A percentile compares a stretch with the other conserved stretches of the same genome.
These are phyloP conservation scores for Alternaria brassicicola DNA, from an alignment of 2,329 filamentous ascomycete species.

Conservation along the genomic window DNA sequence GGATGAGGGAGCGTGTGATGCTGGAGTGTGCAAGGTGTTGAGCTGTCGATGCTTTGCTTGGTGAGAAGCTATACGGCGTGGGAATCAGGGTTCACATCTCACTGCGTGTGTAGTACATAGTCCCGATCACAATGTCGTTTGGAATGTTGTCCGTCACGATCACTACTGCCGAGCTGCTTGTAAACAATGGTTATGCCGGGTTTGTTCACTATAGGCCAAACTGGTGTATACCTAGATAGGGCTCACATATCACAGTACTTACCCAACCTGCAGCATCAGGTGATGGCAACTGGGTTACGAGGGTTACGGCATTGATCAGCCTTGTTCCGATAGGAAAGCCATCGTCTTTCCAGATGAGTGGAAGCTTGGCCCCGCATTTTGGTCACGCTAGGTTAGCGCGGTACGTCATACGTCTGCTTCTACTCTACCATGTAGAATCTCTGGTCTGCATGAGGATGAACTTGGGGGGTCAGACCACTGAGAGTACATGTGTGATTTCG, in stretches of 20 bases:
- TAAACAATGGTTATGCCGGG: neutral
- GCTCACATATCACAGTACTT: neutral
- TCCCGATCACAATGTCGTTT: neutral
- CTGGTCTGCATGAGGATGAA: neutral
- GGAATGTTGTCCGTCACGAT: neutral
- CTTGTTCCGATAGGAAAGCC: neutral
- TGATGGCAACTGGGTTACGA: neutral
- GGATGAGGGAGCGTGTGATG: constrained; percentile 40
- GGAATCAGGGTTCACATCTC: neutral
- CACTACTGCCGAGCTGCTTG: neutral
- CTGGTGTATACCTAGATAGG: neutral
- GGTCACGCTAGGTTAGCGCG: neutral
- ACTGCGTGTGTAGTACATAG: neutral
- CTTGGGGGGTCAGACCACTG: neutral
- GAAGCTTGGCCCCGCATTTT: neutral
- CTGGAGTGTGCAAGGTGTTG: neutral
- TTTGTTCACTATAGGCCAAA: neutral
- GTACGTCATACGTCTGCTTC: neutral
- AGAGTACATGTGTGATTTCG: neutral
- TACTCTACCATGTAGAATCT: neutral
- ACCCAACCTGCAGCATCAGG: neutral
- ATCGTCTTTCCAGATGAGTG: neutral
- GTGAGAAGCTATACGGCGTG: neutral
- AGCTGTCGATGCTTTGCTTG: too few species aligned
- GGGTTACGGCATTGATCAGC: neutral